Evolutionary conservation across 352 stramenopile species (phyloP).

Genomic region (Phytophthora pini): DNA sequence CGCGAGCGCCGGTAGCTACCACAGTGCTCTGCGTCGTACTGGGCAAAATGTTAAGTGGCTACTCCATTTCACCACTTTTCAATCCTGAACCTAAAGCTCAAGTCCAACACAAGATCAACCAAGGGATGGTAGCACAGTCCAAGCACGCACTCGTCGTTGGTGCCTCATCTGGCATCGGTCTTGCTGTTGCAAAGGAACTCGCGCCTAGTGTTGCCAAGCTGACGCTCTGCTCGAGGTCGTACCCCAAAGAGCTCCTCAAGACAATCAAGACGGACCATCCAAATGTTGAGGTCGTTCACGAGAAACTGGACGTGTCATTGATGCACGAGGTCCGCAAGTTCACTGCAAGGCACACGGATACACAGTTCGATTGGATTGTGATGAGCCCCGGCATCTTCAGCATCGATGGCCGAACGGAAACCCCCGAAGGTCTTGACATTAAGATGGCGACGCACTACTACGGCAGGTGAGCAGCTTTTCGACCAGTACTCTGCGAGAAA

Average conservation of each 20-base stretch:
- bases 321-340: constrained; percentile 21
- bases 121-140: constrained; percentile 11
- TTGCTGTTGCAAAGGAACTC: constrained; percentile 11
- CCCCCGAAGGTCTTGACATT: constrained; percentile 9
- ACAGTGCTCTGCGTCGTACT: not conserved
- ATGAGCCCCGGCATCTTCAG: constrained; percentile 8
- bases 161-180: constrained; percentile 15
- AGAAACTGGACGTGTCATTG: constrained; percentile 13
- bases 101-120: constrained; percentile 8
- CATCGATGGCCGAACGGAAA: constrained; percentile 9
- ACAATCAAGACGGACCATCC: constrained; percentile 14
- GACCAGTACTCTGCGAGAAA: too few relatives aligned
- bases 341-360: constrained; percentile 6
- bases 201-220: constrained; percentile 16
- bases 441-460: constrained; percentile 29
- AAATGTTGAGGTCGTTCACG: constrained; percentile 17
- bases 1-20: not conserved
- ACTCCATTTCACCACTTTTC: constrained; percentile 4
- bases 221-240: constrained; percentile 21
- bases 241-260: constrained; percentile 7
- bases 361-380: constrained; percentile 22
- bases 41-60: not conserved
- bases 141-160: constrained; percentile 23
- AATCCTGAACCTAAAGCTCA: constrained; percentile 1
- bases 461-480: not conserved